These are phyloP conservation scores for Podaxis sp. DNA, from an alignment of 768 basidiomycete species.

Conservation along the genomic window DNA sequence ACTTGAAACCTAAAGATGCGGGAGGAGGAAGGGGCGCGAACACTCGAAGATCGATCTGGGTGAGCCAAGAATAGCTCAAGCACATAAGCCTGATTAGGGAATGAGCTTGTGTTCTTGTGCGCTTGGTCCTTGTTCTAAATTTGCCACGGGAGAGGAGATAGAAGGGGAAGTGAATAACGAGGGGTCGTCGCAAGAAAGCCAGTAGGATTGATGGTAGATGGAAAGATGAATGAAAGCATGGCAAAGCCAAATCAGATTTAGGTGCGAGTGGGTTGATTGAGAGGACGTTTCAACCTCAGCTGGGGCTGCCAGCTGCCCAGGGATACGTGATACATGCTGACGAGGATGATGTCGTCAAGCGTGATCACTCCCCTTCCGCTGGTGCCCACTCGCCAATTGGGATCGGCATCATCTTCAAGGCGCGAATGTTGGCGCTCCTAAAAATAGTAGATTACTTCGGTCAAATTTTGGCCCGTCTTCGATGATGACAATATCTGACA, in stretches of 20 bases:
- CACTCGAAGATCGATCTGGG: background rate
- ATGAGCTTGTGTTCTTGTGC: background rate
- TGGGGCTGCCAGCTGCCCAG: slow-evolving; percentile 85
- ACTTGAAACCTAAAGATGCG: background rate
- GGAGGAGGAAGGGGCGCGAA: background rate
- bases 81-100: slow-evolving; percentile 1
- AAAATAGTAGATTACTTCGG: slow-evolving; percentile 1
- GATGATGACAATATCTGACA: slow-evolving; percentile 19
- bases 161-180: background rate
- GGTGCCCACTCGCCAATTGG: slow-evolving; percentile 60
- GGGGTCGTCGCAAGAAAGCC: background rate
- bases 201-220: slow-evolving; percentile 8
- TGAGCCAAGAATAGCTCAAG: background rate
- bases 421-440: slow-evolving; percentile 48
- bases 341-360: slow-evolving; percentile 67
- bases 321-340: slow-evolving; percentile 81
- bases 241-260: background rate
- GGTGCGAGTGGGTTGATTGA: slow-evolving; percentile 12
- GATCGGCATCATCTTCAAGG: slow-evolving; percentile 67
- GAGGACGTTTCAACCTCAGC: slow-evolving; percentile 51
- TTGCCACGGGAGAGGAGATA: background rate
- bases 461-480: slow-evolving; percentile 11
- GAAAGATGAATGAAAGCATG: background rate
- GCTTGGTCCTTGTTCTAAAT: slow-evolving; percentile 8
- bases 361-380: slow-evolving; percentile 45